These are phyloP conservation scores for Fraxinus platypoda DNA, from an alignment of 305 asterid genomes.

Conservation along the genomic window DNA sequence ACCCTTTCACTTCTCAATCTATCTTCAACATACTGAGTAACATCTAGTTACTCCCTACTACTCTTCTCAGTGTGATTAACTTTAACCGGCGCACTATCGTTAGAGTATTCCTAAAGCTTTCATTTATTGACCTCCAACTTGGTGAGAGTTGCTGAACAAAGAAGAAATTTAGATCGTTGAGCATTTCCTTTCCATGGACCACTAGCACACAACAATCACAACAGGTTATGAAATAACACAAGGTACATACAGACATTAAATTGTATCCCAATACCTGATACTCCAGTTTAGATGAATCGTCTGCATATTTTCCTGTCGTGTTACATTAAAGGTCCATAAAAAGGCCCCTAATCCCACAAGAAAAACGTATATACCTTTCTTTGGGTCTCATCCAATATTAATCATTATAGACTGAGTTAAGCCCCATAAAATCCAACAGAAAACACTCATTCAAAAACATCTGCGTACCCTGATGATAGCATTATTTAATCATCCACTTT, in stretches of 20 bases:
- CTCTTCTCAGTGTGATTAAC: background rate
- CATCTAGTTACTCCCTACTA: background rate
- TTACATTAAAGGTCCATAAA: background rate
- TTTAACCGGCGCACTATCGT: background rate
- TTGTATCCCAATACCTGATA: background rate
- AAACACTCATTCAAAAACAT: background rate
- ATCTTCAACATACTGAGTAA: background rate
- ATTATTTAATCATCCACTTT: background rate
- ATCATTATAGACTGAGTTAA: background rate
- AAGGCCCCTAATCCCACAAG: background rate
- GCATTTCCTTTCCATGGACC: background rate
- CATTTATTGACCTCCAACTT: background rate
- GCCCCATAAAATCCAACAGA: constrained; percentile 10
- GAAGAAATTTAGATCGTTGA: background rate
- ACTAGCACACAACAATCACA: background rate
- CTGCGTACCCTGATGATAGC: background rate
- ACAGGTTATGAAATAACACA: background rate
- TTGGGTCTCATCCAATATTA: background rate
- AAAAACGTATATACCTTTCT: background rate
- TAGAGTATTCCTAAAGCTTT: background rate
- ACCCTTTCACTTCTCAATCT: background rate
- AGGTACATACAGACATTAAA: background rate
- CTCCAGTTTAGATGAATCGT: background rate
- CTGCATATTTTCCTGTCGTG: background rate
- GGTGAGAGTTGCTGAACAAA: background rate